phyloP scores from a whole-genome alignment of 257 asterid genomes.

The Echites panduratus region DNA sequence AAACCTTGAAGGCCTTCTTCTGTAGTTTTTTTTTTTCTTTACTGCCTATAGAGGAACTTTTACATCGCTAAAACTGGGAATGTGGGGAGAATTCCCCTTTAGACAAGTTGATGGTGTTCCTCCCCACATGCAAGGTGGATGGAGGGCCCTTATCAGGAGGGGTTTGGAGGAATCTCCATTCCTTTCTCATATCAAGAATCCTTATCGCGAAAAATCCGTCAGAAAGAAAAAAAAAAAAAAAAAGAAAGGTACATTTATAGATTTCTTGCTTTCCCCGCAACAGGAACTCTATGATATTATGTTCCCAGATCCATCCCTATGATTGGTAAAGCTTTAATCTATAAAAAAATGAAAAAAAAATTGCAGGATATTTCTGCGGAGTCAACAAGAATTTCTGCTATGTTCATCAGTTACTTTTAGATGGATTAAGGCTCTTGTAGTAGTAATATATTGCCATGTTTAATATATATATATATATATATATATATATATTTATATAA shows the following conservation, averaged over 20 bases:
- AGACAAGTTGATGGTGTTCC: conserved; percentile 29
- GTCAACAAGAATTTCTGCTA: conserved; percentile 11
- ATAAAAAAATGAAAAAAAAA: not conserved
- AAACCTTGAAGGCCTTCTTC: not conserved
- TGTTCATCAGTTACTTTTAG: conserved; percentile 13
- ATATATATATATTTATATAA: no score
- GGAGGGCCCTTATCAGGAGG: conserved; percentile 27
- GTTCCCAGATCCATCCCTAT: conserved; percentile 17
- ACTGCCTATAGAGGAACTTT: not conserved
- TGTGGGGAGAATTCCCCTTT: conserved; percentile 10
- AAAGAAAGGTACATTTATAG: conserved; percentile 10
- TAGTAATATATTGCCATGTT: not conserved
- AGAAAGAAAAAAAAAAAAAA: not conserved
- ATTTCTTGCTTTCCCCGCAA: not conserved
- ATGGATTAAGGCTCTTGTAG: conserved; percentile 9
- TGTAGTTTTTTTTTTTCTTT: not conserved
- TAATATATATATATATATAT: not conserved
- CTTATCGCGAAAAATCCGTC: conserved; percentile 26
- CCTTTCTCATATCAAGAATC: conserved; percentile 25
- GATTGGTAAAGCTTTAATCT: conserved; percentile 21
- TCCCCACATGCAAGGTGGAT: conserved; percentile 22
- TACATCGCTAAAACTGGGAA: not conserved
- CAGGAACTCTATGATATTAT: conserved; percentile 1
- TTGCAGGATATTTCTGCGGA: conserved; percentile 10
- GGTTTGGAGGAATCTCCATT: conserved; percentile 25